These are phyloP conservation scores for Penicillium silybi DNA, from an alignment of 495 filamentous ascomycete species.

Conservation along the genomic window DNA sequence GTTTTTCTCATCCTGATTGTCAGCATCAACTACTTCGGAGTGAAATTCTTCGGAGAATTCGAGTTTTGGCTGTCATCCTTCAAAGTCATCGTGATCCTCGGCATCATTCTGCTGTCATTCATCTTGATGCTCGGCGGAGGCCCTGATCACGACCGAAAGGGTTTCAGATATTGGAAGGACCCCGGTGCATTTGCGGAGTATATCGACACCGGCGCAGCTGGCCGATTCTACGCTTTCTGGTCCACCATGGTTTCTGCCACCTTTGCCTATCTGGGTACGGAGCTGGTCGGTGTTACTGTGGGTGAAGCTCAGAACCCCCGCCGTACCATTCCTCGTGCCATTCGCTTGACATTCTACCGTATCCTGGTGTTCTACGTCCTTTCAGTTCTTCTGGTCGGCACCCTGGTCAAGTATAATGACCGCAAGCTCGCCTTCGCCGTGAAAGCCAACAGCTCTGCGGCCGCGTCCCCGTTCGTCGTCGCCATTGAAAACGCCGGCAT, in stretches of 20 bases:
- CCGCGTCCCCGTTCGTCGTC: conserved; percentile 61
- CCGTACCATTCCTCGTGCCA: conserved; percentile 71
- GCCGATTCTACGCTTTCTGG: conserved; percentile 73
- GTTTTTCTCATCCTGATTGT: conserved; percentile 52
- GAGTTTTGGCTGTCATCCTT: conserved; percentile 78
- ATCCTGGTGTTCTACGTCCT: conserved; percentile 77
- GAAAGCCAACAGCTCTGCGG: conserved; percentile 37
- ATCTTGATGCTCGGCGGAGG: conserved; percentile 72
- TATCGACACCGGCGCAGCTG: conserved; percentile 37
- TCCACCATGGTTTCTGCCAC: conserved; percentile 71
- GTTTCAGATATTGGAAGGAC: conserved; percentile 75
- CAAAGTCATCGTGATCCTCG: conserved; percentile 71
- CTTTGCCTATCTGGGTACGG: conserved; percentile 82
- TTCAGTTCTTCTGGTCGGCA: conserved; percentile 50
- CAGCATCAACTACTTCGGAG: conserved; percentile 53
- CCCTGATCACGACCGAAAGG: conserved; percentile 63
- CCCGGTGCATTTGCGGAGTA: conserved; percentile 58
- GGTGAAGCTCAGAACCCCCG: conserved; percentile 74
- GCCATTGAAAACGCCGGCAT: conserved; percentile 55
- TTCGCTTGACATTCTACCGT: conserved; percentile 78
- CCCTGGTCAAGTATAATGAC: conserved; percentile 54
- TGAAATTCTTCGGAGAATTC: conserved; percentile 72
- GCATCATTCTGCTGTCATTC: conserved; percentile 62
- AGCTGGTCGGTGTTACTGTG: conserved; percentile 69
- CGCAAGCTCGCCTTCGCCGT: conserved; percentile 51